These are phyloP conservation scores for Chaetomium globosum DNA, from an alignment of 2,329 filamentous ascomycete genomes.

Conservation along the genomic window DNA sequence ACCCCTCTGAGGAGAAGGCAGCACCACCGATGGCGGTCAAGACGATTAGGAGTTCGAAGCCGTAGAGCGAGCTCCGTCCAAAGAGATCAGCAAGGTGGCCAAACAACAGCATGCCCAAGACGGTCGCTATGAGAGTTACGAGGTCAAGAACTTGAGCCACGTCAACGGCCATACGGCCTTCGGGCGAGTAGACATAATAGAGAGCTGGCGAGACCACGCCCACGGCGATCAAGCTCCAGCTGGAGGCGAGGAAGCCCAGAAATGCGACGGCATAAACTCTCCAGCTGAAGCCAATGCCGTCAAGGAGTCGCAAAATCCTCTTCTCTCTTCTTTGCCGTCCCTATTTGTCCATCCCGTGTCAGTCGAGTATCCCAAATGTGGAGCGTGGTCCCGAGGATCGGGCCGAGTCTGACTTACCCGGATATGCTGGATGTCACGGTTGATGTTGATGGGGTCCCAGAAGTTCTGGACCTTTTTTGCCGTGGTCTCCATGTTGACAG, in stretches of 20 bases:
- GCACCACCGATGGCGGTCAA: slow-evolving; percentile 12
- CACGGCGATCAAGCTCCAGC: slow-evolving; percentile 9
- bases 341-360: neutral
- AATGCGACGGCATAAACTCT: slow-evolving; percentile 12
- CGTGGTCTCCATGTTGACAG: neutral
- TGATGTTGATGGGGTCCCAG: slow-evolving; percentile 10
- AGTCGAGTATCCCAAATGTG: neutral
- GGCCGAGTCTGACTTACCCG: slow-evolving; percentile 5
- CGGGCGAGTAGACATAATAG: slow-evolving; percentile 1
- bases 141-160: slow-evolving; percentile 3
- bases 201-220: slow-evolving; percentile 1
- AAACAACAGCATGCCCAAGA: slow-evolving; percentile 9
- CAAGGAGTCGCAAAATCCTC: slow-evolving; percentile 4
- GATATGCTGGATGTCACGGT: slow-evolving; percentile 13
- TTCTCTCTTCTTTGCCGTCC: neutral
- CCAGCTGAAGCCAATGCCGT: slow-evolving; percentile 13
- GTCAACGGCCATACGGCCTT: neutral
- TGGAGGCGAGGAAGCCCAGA: slow-evolving; percentile 7
- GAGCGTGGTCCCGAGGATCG: neutral
- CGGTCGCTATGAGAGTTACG: neutral
- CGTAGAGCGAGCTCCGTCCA: slow-evolving; percentile 9
- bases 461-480: neutral
- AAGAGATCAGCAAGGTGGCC: slow-evolving; percentile 15
- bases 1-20: slow-evolving; percentile 9
- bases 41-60: slow-evolving; percentile 14